These are phyloP conservation scores for Hypoxylon cercidicola DNA, from an alignment of 495 filamentous ascomycete genomes.

Conservation along the genomic window DNA sequence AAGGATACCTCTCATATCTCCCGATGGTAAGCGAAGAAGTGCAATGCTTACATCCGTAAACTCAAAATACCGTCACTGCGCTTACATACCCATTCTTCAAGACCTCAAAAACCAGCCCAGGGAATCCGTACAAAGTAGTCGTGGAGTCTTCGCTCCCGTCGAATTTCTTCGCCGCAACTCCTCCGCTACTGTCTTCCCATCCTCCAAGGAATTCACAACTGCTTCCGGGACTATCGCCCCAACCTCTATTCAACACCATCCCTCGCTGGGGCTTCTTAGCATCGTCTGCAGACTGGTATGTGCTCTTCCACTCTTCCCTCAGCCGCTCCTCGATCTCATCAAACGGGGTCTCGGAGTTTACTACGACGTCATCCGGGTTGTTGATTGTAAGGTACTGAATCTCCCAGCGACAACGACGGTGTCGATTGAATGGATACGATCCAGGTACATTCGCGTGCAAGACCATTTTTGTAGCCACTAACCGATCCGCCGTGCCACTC, in stretches of 20 bases:
- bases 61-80: constrained; percentile 84
- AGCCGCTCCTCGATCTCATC: constrained; percentile 72
- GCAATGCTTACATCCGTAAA: background rate
- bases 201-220: constrained; percentile 89
- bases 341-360: constrained; percentile 84
- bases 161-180: constrained; percentile 53
- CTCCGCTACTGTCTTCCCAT: constrained; percentile 78
- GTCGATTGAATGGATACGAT: constrained; percentile 95
- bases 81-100: constrained; percentile 91
- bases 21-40: background rate
- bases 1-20: constrained; percentile 1
- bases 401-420: constrained; percentile 89
- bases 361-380: constrained; percentile 50
- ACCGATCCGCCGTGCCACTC: constrained; percentile 60
- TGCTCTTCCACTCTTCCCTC: constrained; percentile 75
- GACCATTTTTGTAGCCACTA: constrained; percentile 88
- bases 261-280: constrained; percentile 73
- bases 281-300: constrained; percentile 69
- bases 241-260: constrained; percentile 90
- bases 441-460: constrained; percentile 95
- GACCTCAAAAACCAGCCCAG: constrained; percentile 93
- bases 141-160: constrained; percentile 73
- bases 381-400: constrained; percentile 66
- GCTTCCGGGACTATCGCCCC: constrained; percentile 91
- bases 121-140: constrained; percentile 92